A percentile compares a stretch with the other conserved stretches of the same genome.
phyloP scores from a whole-genome alignment of 129 eudicot genomes.

The Scalesia atractyloides region DNA sequence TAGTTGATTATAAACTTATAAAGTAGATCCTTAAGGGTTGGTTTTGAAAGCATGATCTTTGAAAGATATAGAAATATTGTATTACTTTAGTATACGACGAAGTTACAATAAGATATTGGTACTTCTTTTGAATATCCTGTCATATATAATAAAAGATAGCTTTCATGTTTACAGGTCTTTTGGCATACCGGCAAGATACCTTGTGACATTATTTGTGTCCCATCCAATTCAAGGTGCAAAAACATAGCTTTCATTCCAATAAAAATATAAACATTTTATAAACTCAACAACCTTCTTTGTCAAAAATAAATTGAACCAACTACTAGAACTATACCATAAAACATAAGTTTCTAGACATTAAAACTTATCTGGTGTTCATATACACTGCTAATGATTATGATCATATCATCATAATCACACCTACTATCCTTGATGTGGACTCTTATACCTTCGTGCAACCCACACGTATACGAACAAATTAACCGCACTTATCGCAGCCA shows the following conservation, averaged over 20 bases:
- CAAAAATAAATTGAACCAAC: not conserved
- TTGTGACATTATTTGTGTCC: too few relatives aligned
- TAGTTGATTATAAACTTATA: too few relatives aligned
- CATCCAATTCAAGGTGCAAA: not conserved
- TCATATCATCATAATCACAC: constrained; percentile 1
- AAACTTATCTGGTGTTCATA: not conserved
- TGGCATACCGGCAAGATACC: too few relatives aligned
- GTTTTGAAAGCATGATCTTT: too few relatives aligned
- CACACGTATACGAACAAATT: constrained; percentile 54
- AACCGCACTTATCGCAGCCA: constrained; percentile 55
- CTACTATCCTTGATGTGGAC: constrained; percentile 32
- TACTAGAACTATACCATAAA: not conserved
- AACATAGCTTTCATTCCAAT: not conserved
- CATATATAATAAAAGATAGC: too few relatives aligned
- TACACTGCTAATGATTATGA: not conserved
- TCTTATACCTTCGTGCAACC: constrained; percentile 64
- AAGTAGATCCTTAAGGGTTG: too few relatives aligned
- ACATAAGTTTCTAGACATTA: constrained; percentile 1
- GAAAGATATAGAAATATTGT: too few relatives aligned
- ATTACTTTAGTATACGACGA: too few relatives aligned
- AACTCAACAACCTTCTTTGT: not conserved
- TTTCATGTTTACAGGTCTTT: too few relatives aligned
- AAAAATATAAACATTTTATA: not conserved
- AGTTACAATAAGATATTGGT: too few relatives aligned
- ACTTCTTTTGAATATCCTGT: too few relatives aligned